Conservation (phyloP, 2,329 filamentous ascomycete genomes). For the Arthrobotrys conoides region DNA sequence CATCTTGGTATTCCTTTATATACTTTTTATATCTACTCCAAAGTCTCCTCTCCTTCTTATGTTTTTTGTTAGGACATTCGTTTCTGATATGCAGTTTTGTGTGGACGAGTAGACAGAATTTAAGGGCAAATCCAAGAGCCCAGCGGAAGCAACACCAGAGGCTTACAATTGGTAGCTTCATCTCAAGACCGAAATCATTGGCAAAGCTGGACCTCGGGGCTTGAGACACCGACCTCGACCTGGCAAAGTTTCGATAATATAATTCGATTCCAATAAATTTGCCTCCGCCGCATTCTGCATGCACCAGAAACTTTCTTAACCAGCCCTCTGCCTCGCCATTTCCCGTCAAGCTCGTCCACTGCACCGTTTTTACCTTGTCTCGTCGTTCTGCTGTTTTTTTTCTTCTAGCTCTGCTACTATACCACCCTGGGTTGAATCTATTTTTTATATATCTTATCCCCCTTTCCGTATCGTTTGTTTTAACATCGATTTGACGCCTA, state of each 20-base stretch:
- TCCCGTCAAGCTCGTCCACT: conserved; percentile 18
- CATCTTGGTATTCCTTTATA: conserved; percentile 37
- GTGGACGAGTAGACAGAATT: conserved; percentile 23
- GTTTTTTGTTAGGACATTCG: conserved; percentile 52
- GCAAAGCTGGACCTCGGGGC: conserved; percentile 34
- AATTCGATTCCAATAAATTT: conserved; percentile 48
- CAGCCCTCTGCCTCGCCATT: conserved; percentile 33
- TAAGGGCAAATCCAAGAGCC: conserved; percentile 27
- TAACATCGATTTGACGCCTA: conserved; percentile 4
- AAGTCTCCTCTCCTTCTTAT: conserved; percentile 52
- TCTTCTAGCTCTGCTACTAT: conserved; percentile 13
- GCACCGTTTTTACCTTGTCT: conserved; percentile 29
- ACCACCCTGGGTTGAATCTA: not conserved
- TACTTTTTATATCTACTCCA: conserved; percentile 51
- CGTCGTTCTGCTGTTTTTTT: conserved; percentile 26
- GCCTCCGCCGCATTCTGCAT: conserved; percentile 48
- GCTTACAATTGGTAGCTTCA: conserved; percentile 44
- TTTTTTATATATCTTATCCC: conserved; percentile 3
- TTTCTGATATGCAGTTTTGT: conserved; percentile 52
- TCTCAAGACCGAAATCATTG: conserved; percentile 27
- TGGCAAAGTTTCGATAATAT: conserved; percentile 35
- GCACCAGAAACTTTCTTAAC: conserved; percentile 42
- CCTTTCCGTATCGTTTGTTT: conserved; percentile 14
- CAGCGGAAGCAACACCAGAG: conserved; percentile 37
- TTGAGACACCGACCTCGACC: conserved; percentile 35